Evolutionary conservation across 2,329 filamentous ascomycete genomes (phyloP), one percentile per base, ranked within the genome.

Genomic region (Grosmannia penicillata): DNA sequence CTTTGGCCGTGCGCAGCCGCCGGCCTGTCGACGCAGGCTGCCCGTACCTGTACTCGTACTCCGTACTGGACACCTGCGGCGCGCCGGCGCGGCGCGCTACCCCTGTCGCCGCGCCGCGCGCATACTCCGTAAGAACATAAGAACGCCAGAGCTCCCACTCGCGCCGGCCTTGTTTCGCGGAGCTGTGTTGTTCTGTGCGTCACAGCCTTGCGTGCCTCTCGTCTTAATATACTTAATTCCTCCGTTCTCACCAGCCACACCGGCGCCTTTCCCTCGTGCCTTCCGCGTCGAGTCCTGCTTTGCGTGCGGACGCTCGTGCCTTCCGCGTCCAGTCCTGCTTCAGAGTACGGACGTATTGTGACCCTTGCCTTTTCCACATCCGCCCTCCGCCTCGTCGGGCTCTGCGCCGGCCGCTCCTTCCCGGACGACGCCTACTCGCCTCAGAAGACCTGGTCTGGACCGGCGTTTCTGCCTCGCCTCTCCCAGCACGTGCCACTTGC

Each of bases 111-210:
- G 15, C 13, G 14, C 19, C 22, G 21, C 29, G 27, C 17, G 37
- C 23, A 28, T 33, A n/a, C n/a, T n/a, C n/a, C n/a, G n/a, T n/a
- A n/a, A n/a, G n/a, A n/a, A n/a, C n/a, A 44, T 44, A 44, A 42
- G 33, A 40, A 28, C 29, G 39, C 25, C 37, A 38, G 28, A 36
- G 40, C 43, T 43, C 43, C 40, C 43, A 40, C 37, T 30, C 22
- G 29, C 30, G 15, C 30, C 33, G 25, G 18, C 31, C 29, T 13
- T 19, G 22, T 13, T 13, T 15, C 37, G 33, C 36, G 35, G 30
- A 30, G 43, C 28, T 37, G 36, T 37, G 34, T 24, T 23, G 19
- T 18, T 29, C 14, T 36, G 34, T 36, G 26, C 34, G 34, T 18
- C 26, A 24, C 24, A 27, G 24, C 24, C n/a, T 26, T 28, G 33